A percentile compares a stretch with the other conserved stretches of the same genome.
phyloP scores from a whole-genome alignment of 2,329 filamentous ascomycete species.

The Thielaviopsis ethacetica region DNA sequence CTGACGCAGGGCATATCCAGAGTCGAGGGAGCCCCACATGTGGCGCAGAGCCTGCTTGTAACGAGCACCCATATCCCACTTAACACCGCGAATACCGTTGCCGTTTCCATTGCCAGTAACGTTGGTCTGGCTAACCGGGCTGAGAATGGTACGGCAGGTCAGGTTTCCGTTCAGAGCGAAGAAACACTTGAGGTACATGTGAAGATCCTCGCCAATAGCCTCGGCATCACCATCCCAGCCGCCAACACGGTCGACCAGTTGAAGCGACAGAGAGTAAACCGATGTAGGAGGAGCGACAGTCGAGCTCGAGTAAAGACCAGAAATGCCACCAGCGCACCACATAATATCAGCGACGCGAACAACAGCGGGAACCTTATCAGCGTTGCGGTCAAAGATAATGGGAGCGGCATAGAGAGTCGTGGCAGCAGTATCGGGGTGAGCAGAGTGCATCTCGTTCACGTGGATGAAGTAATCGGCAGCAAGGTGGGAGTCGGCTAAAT shows the following conservation, averaged over 20 bases:
- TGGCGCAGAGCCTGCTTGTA: slow-evolving; percentile 58
- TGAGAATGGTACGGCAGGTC: slow-evolving; percentile 45
- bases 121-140: slow-evolving; percentile 58
- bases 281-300: slow-evolving; percentile 54
- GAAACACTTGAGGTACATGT: slow-evolving; percentile 68
- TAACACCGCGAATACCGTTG: slow-evolving; percentile 34
- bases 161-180: slow-evolving; percentile 56
- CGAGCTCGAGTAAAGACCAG: slow-evolving; percentile 47
- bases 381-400: slow-evolving; percentile 60
- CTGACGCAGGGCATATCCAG: slow-evolving; percentile 46
- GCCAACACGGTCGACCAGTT: slow-evolving; percentile 49
- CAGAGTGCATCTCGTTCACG: slow-evolving; percentile 45
- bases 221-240: slow-evolving; percentile 57
- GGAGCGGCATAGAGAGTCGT: slow-evolving; percentile 54
- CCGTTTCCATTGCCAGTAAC: slow-evolving; percentile 42
- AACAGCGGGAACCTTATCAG: slow-evolving; percentile 47
- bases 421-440: slow-evolving; percentile 39
- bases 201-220: slow-evolving; percentile 59
- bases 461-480: slow-evolving; percentile 50
- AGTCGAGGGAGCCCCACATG: slow-evolving; percentile 62
- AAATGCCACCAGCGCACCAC: slow-evolving; percentile 56
- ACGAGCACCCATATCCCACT: slow-evolving; percentile 44
- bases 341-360: slow-evolving; percentile 57
- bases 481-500: slow-evolving; percentile 52
- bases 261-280: slow-evolving; percentile 54